Base-by-base conservation (phyloP, 257 asterid species). In the Ocimum tenuiflorum region DNA sequence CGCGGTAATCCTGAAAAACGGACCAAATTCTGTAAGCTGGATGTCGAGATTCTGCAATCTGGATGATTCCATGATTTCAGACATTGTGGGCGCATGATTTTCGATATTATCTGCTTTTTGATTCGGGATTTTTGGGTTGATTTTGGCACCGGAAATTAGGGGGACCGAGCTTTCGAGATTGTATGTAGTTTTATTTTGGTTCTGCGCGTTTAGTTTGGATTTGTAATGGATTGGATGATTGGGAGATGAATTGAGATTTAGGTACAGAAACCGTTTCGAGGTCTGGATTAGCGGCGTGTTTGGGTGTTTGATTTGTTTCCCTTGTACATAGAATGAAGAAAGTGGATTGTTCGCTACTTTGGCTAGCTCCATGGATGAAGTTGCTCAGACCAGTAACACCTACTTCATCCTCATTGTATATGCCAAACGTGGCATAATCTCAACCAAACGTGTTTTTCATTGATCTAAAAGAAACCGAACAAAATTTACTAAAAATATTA, bases 1-100 rank as follows among this genome's bases (percentile, higher is more conserved):
- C 0, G 96, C 98, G 3, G 85, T 83, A 38, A 91, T 84, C 66
- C 96, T 78, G 82, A 85, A 91, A 65, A 91, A 83, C 20, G 98
- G 98, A 11, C 97, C 98, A 0, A 91, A 18, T 17, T 77, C 82
- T 31, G 72, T 83, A 8, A 91, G 80, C 73, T 80, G 73, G 23
- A 91, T 72, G 49, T 82, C 87, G 22, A 91, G 89, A 58, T 87
- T 91, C 75, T 91, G 96, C 17, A 77, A 60, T 68, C 77, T 83
- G 13, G 97, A 87, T 27, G 98, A 69, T 15, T 73, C 79, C 61
- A 85, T 27, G 65, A 91, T 91, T 31, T 91, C 98, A 11, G 82
- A 65, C 97, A 89, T 89, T 13, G 96, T 81, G 45, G 98, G 95
- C 3, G 49, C 56, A 13, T 68, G 50, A 13, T 49, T 57, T 36